These are phyloP conservation scores for Venturia carpophila DNA, from an alignment of 2,329 filamentous ascomycete genomes.

Conservation along the genomic window DNA sequence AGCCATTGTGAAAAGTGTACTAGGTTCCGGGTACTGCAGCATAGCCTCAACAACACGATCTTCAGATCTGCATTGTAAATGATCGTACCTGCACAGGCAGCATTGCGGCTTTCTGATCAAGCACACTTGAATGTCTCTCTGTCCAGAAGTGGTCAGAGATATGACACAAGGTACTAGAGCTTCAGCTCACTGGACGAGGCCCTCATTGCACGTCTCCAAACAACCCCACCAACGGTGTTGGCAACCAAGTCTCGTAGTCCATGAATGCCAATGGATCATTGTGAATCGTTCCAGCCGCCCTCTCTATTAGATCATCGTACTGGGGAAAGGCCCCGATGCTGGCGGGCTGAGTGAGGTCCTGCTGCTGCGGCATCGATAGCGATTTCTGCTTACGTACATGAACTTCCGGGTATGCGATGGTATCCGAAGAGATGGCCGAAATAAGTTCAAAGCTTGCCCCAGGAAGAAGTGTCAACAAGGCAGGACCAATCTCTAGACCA, in stretches of 20 bases:
- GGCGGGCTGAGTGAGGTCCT: not conserved
- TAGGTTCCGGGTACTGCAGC: not conserved
- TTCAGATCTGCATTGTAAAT: not conserved
- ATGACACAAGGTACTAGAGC: not conserved
- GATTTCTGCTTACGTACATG: not conserved
- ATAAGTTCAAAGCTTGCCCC: not conserved
- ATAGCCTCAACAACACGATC: not conserved
- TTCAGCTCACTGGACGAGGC: not conserved
- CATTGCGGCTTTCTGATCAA: no score
- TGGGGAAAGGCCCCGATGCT: not conserved
- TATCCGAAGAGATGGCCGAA: not conserved
- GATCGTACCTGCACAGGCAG: not conserved
- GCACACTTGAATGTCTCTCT: no score
- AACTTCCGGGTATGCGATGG: not conserved
- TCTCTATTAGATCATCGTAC: not conserved
- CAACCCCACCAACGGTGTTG: not conserved
- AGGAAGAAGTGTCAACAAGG: not conserved
- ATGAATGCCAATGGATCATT: not conserved
- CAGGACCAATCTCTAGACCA: not conserved
- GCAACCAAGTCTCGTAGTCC: conserved; percentile 1
- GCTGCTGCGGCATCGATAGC: not conserved
- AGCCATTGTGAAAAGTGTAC: not conserved
- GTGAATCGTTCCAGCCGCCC: not conserved
- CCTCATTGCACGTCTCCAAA: not conserved
- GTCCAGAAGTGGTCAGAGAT: not conserved